Base-by-base conservation (phyloP, 345 rosid genomes). In the Populus davidiana region DNA sequence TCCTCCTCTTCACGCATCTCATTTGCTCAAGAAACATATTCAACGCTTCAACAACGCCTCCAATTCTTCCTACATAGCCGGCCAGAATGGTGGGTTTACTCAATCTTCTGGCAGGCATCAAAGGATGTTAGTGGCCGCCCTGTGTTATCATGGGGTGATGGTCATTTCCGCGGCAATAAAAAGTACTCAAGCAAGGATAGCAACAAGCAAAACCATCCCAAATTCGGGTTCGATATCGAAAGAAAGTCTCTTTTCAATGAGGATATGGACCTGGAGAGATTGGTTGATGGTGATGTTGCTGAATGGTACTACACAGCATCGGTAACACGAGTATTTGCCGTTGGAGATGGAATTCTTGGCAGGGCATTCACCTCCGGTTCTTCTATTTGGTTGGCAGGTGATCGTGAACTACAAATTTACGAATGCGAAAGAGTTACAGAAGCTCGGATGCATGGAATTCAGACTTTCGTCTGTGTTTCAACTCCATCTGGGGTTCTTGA, bases 101-200 rank as follows among this genome's bases (percentile, higher is more conserved):
- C 94, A 59, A 89, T 90, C 52, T 87, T 89, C 81, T 90, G 94
- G 92, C 90, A 76, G 77, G 77, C 89, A 6, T 74, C 83, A 21
- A 77, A 77, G 52, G 89, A 85, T 67, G 77, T 75, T 38, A 62
- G 74, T 4, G 89, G 87, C 47, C 70, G 74, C 49, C 56, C 76
- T 36, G 70, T 82, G 44, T 77, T 89, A 10, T 80, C 84, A 2
- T 90, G 88, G 86, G 85, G 79, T 0, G 92, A 85, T 25, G 92
- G 92, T 20, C 70, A 79, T 73, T 87, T 85, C 50, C 86, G 80
- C 0, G 89, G 87, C 59, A 70, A 70, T 52, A 76, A 78, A 49
- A 81, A 71, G 14, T 79, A 67, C 10, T 41, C 78, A 10, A 14
- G 75, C 68, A 77, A 74, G 44, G 29, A 67, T 3, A 33, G 36